Evolutionary conservation across 2,329 filamentous ascomycete species (phyloP), one percentile per base, ranked within the genome.

Genomic region (Stemphylium lycopersici): DNA sequence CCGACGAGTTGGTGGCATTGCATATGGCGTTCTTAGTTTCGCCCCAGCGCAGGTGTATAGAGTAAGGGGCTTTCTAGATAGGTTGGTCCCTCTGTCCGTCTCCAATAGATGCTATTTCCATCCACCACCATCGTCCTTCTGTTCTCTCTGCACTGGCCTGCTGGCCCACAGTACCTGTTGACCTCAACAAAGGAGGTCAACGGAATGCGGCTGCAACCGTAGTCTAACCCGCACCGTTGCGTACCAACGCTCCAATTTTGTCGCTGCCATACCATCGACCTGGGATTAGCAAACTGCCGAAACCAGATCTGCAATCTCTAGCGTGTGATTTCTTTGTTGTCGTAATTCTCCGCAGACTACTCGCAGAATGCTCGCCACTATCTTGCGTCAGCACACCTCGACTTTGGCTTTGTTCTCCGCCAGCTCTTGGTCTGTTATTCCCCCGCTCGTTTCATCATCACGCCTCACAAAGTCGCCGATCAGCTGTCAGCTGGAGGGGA

Each of bases 261-360:
- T 48, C n/a, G 49, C 16, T 31, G 48, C 34, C 31, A 20, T 47
- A 45, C 56, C 59, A 55, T 32, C 32, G 8, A 8, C 8, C 11
- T 40, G 49, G 41, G 58, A 48, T 52, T 36, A 20, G 13, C 43
- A 22, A 50, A 24, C 16, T 46, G 52, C 61, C 53, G 59, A 58
- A 61, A 62, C 39, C 55, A 59, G 59, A 50, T 52, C 43, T 56
- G 55, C 43, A 63, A 66, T 65, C 43, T 62, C 52, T 59, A 34
- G 42, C 56, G 62, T 62, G 61, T 66, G 47, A 56, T 52, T 67
- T 59, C 63, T 65, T 70, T 72, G 61, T 70, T 67, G 41, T 61
- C 56, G 42, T 54, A 43, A 61, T 55, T 48, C 62, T 56, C 41
- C 45, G 40, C 55, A 47, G 41, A 55, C 43, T 22, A 29, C 40